Conservation (phyloP, 345 rosid genomes). For the Citrus medica region DNA sequence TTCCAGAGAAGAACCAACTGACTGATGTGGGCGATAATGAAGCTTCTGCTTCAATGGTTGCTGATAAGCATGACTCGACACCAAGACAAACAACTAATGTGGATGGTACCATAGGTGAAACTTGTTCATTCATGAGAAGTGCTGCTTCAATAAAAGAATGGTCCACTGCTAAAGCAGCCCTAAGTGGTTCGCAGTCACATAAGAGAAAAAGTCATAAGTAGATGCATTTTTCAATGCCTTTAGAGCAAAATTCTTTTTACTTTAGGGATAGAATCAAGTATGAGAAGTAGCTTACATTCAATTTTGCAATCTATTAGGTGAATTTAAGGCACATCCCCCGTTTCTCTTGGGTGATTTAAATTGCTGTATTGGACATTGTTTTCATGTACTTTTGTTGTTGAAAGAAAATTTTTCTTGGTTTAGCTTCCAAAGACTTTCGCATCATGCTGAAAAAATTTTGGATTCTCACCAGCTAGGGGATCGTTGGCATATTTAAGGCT, state of each 20-base stretch:
- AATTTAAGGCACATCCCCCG: neutral
- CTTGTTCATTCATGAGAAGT: conserved; percentile 73
- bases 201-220: conserved; percentile 39
- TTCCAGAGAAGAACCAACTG: conserved; percentile 17
- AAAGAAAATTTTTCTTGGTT: neutral
- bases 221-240: neutral
- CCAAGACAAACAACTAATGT: conserved; percentile 6
- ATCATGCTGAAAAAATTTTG: neutral
- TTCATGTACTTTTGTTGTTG: neutral
- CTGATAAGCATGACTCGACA: conserved; percentile 18
- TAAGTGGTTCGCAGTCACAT: conserved; percentile 42
- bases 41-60: conserved; percentile 19
- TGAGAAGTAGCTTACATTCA: neutral
- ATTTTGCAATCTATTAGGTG: neutral
- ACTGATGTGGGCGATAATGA: conserved; percentile 4
- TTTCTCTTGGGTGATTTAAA: neutral
- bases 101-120: conserved; percentile 36
- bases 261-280: neutral
- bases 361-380: neutral
- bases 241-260: too few species aligned
- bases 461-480: neutral
- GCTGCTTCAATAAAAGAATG: conserved; percentile 71
- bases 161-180: conserved; percentile 60
- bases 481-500: neutral
- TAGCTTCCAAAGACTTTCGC: neutral